Conservation (phyloP, 192 early-diverging fungal genomes). For the Phlyctochytrium arcticum region DNA sequence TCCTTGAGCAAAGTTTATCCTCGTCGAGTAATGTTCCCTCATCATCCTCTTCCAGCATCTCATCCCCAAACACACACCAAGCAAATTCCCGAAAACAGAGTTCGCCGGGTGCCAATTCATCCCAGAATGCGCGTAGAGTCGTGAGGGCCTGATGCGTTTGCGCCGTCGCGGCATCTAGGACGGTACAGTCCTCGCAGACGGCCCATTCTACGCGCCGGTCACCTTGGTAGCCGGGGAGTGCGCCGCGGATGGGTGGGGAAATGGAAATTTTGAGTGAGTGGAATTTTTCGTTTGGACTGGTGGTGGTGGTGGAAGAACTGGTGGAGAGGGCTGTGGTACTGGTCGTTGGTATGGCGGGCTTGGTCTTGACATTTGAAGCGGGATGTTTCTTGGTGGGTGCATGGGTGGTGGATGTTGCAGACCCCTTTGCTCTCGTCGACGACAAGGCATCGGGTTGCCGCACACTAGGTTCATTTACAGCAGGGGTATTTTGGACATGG, state of each 20-base stretch:
- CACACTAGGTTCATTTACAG: too few species aligned
- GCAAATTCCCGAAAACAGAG: conserved; percentile 13
- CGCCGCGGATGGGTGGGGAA: conserved; percentile 6
- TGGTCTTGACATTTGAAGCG: too few species aligned
- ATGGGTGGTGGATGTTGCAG: too few species aligned
- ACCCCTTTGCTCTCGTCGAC: too few species aligned
- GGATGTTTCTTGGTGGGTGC: too few species aligned
- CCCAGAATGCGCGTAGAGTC: conserved; percentile 18
- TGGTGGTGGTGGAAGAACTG: too few species aligned
- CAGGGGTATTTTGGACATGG: too few species aligned
- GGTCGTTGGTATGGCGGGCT: too few species aligned
- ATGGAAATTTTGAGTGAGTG: conserved; percentile 18
- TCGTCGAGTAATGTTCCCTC: neutral
- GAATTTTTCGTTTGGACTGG: too few species aligned
- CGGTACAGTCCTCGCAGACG: neutral
- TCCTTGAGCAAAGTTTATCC: too few species aligned
- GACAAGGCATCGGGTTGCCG: too few species aligned
- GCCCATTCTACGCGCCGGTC: conserved; percentile 23
- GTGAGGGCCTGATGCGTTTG: conserved; percentile 1
- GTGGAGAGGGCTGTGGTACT: too few species aligned
- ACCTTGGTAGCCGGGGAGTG: conserved; percentile 26
- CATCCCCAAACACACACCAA: conserved; percentile 23
- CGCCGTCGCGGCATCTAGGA: neutral
- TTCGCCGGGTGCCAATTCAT: conserved; percentile 19
- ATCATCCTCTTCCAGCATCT: neutral